Percentiles rank a stretch among this genome's conserved stretches.
Conservation (phyloP, 768 basidiomycete genomes). For the Mycena polygramma region DNA sequence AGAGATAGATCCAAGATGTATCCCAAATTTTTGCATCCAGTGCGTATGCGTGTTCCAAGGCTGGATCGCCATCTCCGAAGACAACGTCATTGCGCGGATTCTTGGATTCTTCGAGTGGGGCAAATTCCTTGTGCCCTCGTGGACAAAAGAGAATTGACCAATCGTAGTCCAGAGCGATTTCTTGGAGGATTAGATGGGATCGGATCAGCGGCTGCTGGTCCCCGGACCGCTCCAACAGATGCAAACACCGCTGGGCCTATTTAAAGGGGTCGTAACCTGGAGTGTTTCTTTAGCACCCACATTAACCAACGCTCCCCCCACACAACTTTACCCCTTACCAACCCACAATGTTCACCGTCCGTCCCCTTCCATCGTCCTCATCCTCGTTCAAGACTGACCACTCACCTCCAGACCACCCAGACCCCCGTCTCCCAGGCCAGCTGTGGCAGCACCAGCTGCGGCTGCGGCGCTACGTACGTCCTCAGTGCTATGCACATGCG, state of each 20-base stretch:
- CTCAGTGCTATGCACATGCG: background rate
- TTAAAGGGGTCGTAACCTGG: slow-evolving; percentile 1
- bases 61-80: too few relatives aligned
- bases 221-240: background rate
- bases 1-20: too few relatives aligned
- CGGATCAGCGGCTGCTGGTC: background rate
- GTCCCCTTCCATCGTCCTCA: slow-evolving; percentile 36
- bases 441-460: slow-evolving; percentile 65
- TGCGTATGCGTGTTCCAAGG: too few relatives aligned
- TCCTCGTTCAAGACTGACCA: slow-evolving; percentile 5
- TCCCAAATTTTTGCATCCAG: too few relatives aligned
- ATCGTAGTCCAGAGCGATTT: background rate
- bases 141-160: too few relatives aligned
- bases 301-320: slow-evolving; percentile 28
- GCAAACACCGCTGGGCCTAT: slow-evolving; percentile 12
- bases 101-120: too few relatives aligned
- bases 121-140: too few relatives aligned
- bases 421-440: slow-evolving; percentile 56
- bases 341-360: slow-evolving; percentile 57
- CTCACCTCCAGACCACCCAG: slow-evolving; percentile 46
- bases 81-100: too few relatives aligned
- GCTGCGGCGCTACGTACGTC: slow-evolving; percentile 63
- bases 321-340: slow-evolving; percentile 14
- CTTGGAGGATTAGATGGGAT: background rate
- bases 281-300: slow-evolving; percentile 28